Base-by-base conservation (phyloP, 208 protist species). In the Leishmania turanica region DNA sequence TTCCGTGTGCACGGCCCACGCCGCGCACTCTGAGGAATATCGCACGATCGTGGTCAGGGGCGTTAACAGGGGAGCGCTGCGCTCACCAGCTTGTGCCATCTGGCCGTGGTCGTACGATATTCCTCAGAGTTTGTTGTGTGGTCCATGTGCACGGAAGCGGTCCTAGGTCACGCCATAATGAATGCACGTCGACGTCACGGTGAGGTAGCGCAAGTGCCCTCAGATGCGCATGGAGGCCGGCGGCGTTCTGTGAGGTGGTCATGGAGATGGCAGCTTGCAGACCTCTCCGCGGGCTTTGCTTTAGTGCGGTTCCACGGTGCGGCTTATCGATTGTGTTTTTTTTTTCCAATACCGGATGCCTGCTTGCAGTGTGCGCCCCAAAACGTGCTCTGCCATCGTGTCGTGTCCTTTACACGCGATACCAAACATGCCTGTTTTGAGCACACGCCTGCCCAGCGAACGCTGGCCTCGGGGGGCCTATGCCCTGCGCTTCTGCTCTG, bases 161-260 rank as follows among this genome's bases (percentile, higher is more conserved):
- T 40, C n/a, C n/a, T 24, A 8, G 3, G n/a, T 80, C 9, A 54
- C 45, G 17, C 76, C 68, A 34, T 78, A 76, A 71, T 51, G 58
- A 62, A 56, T 80, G 21, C 69, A 68, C 21, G 49, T 78, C 47
- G 1, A 69, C 0, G 76, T 54, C 40, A 84, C 70, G 70, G 56
- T 80, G 13, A 68, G 70, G 42, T 84, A 58, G 76, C 77, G 81
- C 70, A 64, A 60, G 49, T 84, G 77, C 58, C 56, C 77, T n/a
- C 75, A 65, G 51, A 34, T 60, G n/a, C 76, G 81, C 53, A n/a
- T 69, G 9, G 81, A 77, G 34, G 81, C 60, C 9, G 58, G 37
- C 21, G 62, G 8, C 27, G 3, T 31, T 31, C 58, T 64, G 21
- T 27, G 58, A 31, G 11, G 27, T 6, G 9, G 31, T 64, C n/a